Percentiles rank a stretch among this genome's conserved stretches.
These are phyloP conservation scores for Zygosaccharomyces rouxii DNA, from an alignment of 805 yeast genomes.

Conservation along the genomic window DNA sequence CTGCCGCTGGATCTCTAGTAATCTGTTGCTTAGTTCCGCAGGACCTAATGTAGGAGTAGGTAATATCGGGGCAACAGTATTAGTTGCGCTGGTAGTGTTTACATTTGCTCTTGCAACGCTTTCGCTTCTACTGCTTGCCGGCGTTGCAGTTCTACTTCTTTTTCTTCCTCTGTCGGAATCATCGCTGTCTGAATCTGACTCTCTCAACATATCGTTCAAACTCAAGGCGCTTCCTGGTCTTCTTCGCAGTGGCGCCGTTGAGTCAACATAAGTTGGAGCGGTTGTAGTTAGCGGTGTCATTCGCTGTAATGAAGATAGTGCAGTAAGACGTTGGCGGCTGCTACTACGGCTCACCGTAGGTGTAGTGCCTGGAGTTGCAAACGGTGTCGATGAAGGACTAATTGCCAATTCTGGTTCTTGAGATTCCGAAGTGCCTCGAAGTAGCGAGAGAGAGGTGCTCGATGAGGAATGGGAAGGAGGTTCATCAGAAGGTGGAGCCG, in stretches of 20 bases:
- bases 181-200: constrained; percentile 16
- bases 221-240: constrained; percentile 25
- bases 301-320: constrained; percentile 51
- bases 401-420: constrained; percentile 3
- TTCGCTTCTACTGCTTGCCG: constrained; percentile 13
- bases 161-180: constrained; percentile 11
- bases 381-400: constrained; percentile 2
- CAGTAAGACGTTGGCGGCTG: constrained; percentile 31
- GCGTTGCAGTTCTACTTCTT: constrained; percentile 8
- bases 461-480: constrained; percentile 12
- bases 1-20: constrained; percentile 24
- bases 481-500: constrained; percentile 8
- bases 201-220: constrained; percentile 14
- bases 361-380: constrained; percentile 1
- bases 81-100: neutral
- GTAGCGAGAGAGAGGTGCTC: constrained; percentile 4
- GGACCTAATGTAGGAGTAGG: constrained; percentile 4
- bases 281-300: constrained; percentile 51
- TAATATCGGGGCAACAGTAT: neutral
- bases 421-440: neutral
- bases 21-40: constrained; percentile 17
- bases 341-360: constrained; percentile 12
- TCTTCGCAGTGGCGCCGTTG: constrained; percentile 4
- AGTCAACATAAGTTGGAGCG: neutral
- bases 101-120: neutral